Evolutionary conservation across 2,329 filamentous ascomycete genomes (phyloP).

Genomic region (Fusarium algeriense): DNA sequence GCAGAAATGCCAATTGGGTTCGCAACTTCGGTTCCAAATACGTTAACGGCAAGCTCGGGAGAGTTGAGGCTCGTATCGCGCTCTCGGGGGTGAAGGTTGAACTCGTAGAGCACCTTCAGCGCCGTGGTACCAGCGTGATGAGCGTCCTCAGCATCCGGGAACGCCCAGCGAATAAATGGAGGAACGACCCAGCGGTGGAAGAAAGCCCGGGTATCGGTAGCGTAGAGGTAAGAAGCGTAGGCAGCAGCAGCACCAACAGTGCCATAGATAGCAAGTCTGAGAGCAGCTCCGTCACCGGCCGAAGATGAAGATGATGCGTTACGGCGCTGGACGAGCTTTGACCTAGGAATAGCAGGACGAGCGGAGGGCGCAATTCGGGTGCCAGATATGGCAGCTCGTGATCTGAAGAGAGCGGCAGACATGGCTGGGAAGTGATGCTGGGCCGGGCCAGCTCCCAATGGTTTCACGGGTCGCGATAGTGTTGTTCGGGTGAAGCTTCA

Average conservation of each 20-base stretch:
- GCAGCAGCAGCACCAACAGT: slow-evolving; percentile 57
- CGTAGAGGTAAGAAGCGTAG: slow-evolving; percentile 72
- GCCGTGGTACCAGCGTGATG: slow-evolving; percentile 81
- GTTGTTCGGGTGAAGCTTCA: slow-evolving; percentile 46
- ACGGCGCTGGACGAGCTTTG: slow-evolving; percentile 45
- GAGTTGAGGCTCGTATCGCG: slow-evolving; percentile 63
- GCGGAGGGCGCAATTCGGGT: slow-evolving; percentile 35
- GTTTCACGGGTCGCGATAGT: slow-evolving; percentile 43
- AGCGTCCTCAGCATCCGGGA: slow-evolving; percentile 88
- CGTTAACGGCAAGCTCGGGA: slow-evolving; percentile 55
- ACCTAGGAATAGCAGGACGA: slow-evolving; percentile 35
- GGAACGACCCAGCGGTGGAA: slow-evolving; percentile 76
- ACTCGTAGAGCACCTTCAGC: slow-evolving; percentile 78
- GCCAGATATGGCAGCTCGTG: slow-evolving; percentile 38
- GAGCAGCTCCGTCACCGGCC: slow-evolving; percentile 45
- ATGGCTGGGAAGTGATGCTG: slow-evolving; percentile 46
- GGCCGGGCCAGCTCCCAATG: slow-evolving; percentile 48
- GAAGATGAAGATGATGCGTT: slow-evolving; percentile 54
- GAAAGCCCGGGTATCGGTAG: slow-evolving; percentile 80
- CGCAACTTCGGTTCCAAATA: slow-evolving; percentile 81
- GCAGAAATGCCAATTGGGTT: slow-evolving; percentile 97
- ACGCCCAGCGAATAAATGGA: slow-evolving; percentile 73
- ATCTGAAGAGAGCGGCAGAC: slow-evolving; percentile 45
- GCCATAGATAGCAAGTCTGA: slow-evolving; percentile 56
- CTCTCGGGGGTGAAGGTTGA: slow-evolving; percentile 86